Evolutionary conservation across 495 filamentous ascomycete genomes (phyloP), one percentile per base, ranked within the genome.

Genomic region (Viridothelium virens): DNA sequence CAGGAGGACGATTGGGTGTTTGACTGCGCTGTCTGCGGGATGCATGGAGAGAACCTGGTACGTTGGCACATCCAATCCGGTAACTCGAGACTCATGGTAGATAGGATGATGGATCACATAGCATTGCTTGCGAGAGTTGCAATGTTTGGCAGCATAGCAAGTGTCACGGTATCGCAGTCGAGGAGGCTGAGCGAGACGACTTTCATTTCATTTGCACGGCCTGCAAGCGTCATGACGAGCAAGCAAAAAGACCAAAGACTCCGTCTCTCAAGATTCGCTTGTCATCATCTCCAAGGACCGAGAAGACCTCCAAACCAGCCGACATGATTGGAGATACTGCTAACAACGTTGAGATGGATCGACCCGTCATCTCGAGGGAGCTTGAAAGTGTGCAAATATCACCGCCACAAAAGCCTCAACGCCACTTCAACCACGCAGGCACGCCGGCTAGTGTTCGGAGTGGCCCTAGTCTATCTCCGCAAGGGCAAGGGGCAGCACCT

Each of bases 91-190:
- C 67, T 73, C 34, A 73, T 74, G 66, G 66, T 12, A 47, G n/a
- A 9, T 61, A 87, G 84, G 93, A 97, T 70, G 94, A 97, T 70
- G 94, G 94, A 61, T 87, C 89, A 1, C 91, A 96, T 74, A 96
- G 90, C 73, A 85, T 98, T 66, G 88, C 92, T n/a, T 98, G 94
- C 74, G 94, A 97, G 71, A 87, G 82, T 61, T 98, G 94, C 81
- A 94, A 89, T 73, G 87, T 96, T 25, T 98, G 94, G 94, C 93
- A 97, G 73, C 94, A 97, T 71, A 93, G 89, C 79, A 88, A 87
- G 61, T 98, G 94, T 72, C 85, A 96, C 62, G 89, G 86, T 38
- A 89, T 97, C 66, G 82, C 81, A 11, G 82, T 91, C 66, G 80
- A 81, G 56, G 88, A 90, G 65, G 93, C 91, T 5, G 91, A 96